Base-by-base conservation (phyloP, 352 stramenopile species). In the Phytopythium cucurbitacearum region DNA sequence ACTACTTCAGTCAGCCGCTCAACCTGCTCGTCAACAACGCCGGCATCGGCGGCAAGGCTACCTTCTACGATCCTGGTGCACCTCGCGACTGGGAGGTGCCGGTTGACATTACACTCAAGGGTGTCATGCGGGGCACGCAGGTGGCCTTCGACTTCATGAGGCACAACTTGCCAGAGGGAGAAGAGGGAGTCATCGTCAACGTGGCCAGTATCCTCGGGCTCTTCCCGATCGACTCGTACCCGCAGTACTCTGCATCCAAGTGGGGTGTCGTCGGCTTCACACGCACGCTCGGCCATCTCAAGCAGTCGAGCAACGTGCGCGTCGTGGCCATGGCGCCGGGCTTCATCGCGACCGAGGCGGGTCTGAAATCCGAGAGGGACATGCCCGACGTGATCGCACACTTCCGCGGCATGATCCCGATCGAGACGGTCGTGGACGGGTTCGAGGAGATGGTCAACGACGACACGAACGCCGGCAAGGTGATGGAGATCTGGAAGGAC, bases 21-120 rank as follows among this genome's bases (percentile, higher is more conserved):
- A 87, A 87, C 59, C 33, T 85, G n/a, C 56, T 87, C 15, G 71
- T 76, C 10, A 87, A 87, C 67, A 87, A 87, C 57, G 76, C 76
- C 3, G 76, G 76, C 28, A 85, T 85, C 37, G 65, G 59, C 7
- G 64, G 65, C 13, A 57, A 73, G 37, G 48, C 65, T 40, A 56
- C 48, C 10, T 76, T 69, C 48, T 76, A 51, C 52, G 51, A 71
- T 10, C 46, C 50, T 40, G 54, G 51, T 15, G 51, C 54, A 33
- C 51, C 54, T 13, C 54, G 51, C 12, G 51, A 55, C 35, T 62
- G 63, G 39, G 35, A 67, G 4, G 56, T 67, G 38, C 57, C 69
- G 12, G 50, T 80, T n/a, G 56, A 54, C 21, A 80, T 87, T 21
- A 75, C 83, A 38, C 55, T 84, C 15, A 85, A 62, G 15, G 64